phyloP scores from a whole-genome alignment of 2,329 filamentous ascomycete genomes.

The Xylariaceae sp. region DNA sequence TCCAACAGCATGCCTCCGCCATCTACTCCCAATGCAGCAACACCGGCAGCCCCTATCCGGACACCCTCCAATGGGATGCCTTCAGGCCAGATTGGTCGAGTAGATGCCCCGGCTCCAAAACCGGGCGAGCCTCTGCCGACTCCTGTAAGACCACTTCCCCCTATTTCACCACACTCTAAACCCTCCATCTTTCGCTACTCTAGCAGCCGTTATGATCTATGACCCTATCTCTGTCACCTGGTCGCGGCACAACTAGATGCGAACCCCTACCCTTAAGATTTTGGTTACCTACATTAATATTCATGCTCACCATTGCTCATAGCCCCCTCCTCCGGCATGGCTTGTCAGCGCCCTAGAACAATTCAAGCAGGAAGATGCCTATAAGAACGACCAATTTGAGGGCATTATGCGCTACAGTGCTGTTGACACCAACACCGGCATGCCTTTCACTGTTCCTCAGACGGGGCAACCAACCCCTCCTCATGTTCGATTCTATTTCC shows the following conservation, averaged over 20 bases:
- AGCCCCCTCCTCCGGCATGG: slow-evolving; percentile 90
- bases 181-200: slow-evolving; percentile 40
- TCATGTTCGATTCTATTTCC: slow-evolving; percentile 78
- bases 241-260: slow-evolving; percentile 19
- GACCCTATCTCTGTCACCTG: slow-evolving; percentile 25
- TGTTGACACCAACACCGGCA: slow-evolving; percentile 73
- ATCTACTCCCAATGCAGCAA: slow-evolving; percentile 41
- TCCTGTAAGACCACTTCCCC: slow-evolving; percentile 60
- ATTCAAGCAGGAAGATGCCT: slow-evolving; percentile 65
- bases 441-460: slow-evolving; percentile 60
- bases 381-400: slow-evolving; percentile 85
- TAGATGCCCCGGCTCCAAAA: slow-evolving; percentile 69
- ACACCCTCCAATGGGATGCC: slow-evolving; percentile 43
- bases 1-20: slow-evolving; percentile 45
- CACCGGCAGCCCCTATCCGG: slow-evolving; percentile 28
- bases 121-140: slow-evolving; percentile 60
- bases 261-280: slow-evolving; percentile 20
- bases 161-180: slow-evolving; percentile 25
- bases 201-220: slow-evolving; percentile 42
- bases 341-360: slow-evolving; percentile 74
- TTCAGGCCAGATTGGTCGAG: slow-evolving; percentile 66
- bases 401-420: slow-evolving; percentile 89
- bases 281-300: slow-evolving; percentile 11
- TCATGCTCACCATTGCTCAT: slow-evolving; percentile 37
- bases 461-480: slow-evolving; percentile 59